These are phyloP conservation scores for Diutina neorugosa DNA, from an alignment of 1,139 yeast species.

Conservation along the genomic window DNA sequence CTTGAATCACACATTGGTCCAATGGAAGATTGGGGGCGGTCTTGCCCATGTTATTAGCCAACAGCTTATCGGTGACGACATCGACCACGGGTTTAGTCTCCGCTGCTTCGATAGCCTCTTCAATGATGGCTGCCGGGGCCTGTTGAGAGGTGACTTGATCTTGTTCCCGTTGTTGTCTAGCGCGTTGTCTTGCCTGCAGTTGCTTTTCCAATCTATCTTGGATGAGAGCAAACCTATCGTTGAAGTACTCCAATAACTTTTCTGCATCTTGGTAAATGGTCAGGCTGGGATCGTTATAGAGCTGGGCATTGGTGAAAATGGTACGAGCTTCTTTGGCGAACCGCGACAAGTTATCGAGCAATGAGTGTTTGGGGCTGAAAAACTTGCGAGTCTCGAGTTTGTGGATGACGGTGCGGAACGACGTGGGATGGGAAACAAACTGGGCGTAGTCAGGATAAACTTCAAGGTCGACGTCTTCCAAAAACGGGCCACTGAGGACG, in stretches of 20 bases:
- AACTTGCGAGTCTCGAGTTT: constrained; percentile 31
- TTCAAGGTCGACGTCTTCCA: constrained; percentile 42
- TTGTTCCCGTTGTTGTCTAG: constrained; percentile 7
- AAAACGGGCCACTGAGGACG: constrained; percentile 40
- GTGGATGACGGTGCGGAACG: constrained; percentile 34
- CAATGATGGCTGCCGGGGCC: constrained; percentile 5
- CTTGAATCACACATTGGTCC: constrained; percentile 6
- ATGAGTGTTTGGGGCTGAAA: constrained; percentile 15
- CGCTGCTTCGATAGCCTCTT: constrained; percentile 11
- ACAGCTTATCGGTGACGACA: constrained; percentile 5
- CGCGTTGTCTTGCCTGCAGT: constrained; percentile 7
- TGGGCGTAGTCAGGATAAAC: constrained; percentile 51
- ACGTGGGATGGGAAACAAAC: constrained; percentile 43
- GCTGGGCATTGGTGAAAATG: constrained; percentile 46
- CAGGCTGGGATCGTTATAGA: constrained; percentile 45
- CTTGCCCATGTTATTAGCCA: constrained; percentile 17
- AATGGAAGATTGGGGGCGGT: constrained; percentile 15
- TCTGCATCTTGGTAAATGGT: constrained; percentile 45
- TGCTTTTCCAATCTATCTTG: constrained; percentile 11
- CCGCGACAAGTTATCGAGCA: constrained; percentile 30
- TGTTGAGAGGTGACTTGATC: not conserved
- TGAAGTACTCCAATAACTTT: constrained; percentile 26
- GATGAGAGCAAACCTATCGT: constrained; percentile 18
- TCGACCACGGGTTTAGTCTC: constrained; percentile 6
- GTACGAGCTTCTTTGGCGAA: constrained; percentile 36